Conservation (phyloP, 345 rosid species). For the Ceriops tagal region DNA sequence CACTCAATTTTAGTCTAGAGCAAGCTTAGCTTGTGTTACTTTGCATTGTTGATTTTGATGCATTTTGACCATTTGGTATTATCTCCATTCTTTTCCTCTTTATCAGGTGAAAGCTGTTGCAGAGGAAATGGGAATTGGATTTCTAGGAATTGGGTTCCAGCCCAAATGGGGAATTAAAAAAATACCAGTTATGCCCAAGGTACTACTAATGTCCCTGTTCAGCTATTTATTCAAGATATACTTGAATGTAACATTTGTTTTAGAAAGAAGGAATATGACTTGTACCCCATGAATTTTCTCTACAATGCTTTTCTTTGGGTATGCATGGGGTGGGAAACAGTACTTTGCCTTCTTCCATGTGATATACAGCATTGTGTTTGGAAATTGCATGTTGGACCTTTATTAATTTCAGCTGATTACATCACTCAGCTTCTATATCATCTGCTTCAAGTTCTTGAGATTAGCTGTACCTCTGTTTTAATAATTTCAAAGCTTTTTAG, state of each 20-base stretch:
- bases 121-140: conserved; percentile 98
- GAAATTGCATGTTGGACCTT: too few species aligned
- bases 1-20: too few species aligned
- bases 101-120: conserved; percentile 95
- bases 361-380: too few species aligned
- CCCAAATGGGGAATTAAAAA: conserved; percentile 83
- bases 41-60: background rate
- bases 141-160: conserved; percentile 97
- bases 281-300: background rate
- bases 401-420: too few species aligned
- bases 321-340: background rate
- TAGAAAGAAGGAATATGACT: background rate
- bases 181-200: conserved; percentile 98
- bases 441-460: too few species aligned
- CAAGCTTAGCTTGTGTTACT: too few species aligned
- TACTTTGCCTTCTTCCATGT: background rate
- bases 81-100: background rate
- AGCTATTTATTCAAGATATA: background rate
- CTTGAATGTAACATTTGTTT: background rate
- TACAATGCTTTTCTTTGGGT: background rate
- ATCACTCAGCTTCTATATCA: too few species aligned
- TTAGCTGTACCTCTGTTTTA: too few species aligned
- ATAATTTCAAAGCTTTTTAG: too few species aligned
- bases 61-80: background rate
- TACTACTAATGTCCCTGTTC: conserved; percentile 22